phyloP scores from a whole-genome alignment of 73 alveolate species.

The Paramecium bursaria region DNA sequence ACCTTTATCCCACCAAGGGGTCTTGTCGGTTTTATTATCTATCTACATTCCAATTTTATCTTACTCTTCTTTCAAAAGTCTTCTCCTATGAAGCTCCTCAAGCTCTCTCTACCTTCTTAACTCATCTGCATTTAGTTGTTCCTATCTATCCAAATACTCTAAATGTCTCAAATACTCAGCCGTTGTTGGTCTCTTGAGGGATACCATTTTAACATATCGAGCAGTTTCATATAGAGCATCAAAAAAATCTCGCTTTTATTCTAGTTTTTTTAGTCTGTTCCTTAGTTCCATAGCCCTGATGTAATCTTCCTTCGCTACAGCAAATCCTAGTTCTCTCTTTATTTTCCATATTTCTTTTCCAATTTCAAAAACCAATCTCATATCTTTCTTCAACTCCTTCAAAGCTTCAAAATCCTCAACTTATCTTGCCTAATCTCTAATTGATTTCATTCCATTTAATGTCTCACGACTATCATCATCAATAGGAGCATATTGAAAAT shows the following conservation, averaged over 20 bases:
- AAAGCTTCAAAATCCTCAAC: conserved; percentile 91
- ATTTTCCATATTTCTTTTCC: conserved; percentile 94
- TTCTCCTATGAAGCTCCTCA: conserved; percentile 72
- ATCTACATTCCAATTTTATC: neutral
- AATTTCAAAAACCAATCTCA: conserved; percentile 88
- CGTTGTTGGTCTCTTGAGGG: conserved; percentile 83
- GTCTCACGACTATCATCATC: conserved; percentile 96
- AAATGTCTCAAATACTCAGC: conserved; percentile 76
- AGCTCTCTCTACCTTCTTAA: conserved; percentile 72
- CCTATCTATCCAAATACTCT: conserved; percentile 74
- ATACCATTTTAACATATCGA: conserved; percentile 95
- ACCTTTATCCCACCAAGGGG: conserved; percentile 72
- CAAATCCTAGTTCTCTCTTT: conserved; percentile 90
- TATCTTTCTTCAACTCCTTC: conserved; percentile 86
- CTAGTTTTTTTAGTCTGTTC: conserved; percentile 85
- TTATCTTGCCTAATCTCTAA: conserved; percentile 85
- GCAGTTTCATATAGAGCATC: conserved; percentile 98
- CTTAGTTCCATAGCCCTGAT: conserved; percentile 87
- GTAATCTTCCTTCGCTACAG: conserved; percentile 93
- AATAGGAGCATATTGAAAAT: conserved; percentile 93
- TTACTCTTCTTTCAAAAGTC: conserved; percentile 34
- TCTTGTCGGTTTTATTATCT: conserved; percentile 34
- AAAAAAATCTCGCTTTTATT: conserved; percentile 87
- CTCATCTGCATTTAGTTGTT: conserved; percentile 74
- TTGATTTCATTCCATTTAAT: conserved; percentile 86